phyloP scores from a whole-genome alignment of 305 asterid species.

The Fraxinus paxiana region DNA sequence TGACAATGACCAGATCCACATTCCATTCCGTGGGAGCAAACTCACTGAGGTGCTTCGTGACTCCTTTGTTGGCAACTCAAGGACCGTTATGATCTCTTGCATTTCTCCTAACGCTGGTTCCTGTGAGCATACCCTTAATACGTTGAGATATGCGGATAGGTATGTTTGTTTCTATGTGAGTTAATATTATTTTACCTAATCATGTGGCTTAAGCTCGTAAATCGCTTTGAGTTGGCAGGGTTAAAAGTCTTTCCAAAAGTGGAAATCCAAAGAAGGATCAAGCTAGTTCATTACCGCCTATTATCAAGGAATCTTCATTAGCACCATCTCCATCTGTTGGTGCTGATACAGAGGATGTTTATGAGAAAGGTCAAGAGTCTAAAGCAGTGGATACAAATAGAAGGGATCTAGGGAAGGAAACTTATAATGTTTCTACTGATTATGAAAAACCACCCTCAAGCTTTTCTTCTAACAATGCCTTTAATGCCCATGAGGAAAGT shows the following conservation, averaged over 20 bases:
- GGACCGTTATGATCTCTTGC: constrained; percentile 97
- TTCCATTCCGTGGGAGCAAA: constrained; percentile 99
- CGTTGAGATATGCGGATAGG: constrained; percentile 99
- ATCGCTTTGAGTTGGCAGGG: constrained; percentile 49
- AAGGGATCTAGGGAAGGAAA: constrained; percentile 55
- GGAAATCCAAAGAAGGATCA: constrained; percentile 81
- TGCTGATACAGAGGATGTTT: constrained; percentile 53
- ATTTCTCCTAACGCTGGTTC: constrained; percentile 97
- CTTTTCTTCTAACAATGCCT: constrained; percentile 41
- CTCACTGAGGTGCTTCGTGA: constrained; percentile 97
- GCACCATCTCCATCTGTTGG: constrained; percentile 43
- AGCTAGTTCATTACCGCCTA: constrained; percentile 48
- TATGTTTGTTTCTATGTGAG: constrained; percentile 24
- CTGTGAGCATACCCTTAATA: constrained; percentile 95
- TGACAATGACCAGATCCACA: constrained; percentile 94
- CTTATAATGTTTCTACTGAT: constrained; percentile 40
- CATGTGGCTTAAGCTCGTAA: constrained; percentile 19
- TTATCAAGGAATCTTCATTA: constrained; percentile 52
- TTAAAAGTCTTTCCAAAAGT: constrained; percentile 90
- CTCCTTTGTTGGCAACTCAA: constrained; percentile 95
- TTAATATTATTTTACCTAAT: neutral
- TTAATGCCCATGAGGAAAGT: constrained; percentile 55
- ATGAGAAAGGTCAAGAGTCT: constrained; percentile 57
- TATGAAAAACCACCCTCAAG: constrained; percentile 49
- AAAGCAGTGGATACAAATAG: constrained; percentile 50